Base-by-base conservation (phyloP, 805 yeast genomes). In the Saccharomyces eubayanus region DNA sequence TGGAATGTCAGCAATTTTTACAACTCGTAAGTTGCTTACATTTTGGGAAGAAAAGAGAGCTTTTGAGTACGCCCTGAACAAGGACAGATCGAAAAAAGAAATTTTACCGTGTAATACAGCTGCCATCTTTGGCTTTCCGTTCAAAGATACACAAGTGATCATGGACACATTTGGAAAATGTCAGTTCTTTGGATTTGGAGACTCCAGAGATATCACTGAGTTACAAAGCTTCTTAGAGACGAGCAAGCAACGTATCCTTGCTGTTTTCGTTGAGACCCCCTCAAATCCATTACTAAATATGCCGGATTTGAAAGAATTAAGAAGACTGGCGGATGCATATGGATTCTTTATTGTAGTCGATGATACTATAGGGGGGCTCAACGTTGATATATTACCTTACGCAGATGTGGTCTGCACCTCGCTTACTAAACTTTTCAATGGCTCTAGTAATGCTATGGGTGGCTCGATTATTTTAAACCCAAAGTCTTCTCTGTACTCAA, bases 361-460 rank as follows among this genome's bases (percentile, higher is more conserved):
- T 70, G 97, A 90, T 64, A 91, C 97, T 0, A 87, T 90, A 28
- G 97, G 96, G 5, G 61, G 62, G 6, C 50, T 59, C 3, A 90
- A 90, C 68, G 83, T 88, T 60, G 84, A 86, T 58, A 85, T 85
- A 8, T 74, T 87, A 55, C 85, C 87, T 27, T 86, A 78, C 64
- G 83, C 86, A 14, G 97, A 90, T 66, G 77, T 89, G 49, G 84
- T 85, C 16, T 90, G 82, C n/a, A 79, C 90, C n/a, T 86, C 95
- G n/a, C 75, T 90, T 57, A 90, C 97, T 5, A 90, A 90, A 66
- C 86, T 90, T 20, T 90, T 90, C 65, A 83, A 89, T 31, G 97
- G 97, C n/a, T 96, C 89, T 67, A 85, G 95, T 41, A 89, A 90
- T 65, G 97, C 90, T 52, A 87, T 90, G 96, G 96, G 88, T 1